Base-by-base conservation (phyloP, 2,329 filamentous ascomycete species). In the Xylariaceae sp. region DNA sequence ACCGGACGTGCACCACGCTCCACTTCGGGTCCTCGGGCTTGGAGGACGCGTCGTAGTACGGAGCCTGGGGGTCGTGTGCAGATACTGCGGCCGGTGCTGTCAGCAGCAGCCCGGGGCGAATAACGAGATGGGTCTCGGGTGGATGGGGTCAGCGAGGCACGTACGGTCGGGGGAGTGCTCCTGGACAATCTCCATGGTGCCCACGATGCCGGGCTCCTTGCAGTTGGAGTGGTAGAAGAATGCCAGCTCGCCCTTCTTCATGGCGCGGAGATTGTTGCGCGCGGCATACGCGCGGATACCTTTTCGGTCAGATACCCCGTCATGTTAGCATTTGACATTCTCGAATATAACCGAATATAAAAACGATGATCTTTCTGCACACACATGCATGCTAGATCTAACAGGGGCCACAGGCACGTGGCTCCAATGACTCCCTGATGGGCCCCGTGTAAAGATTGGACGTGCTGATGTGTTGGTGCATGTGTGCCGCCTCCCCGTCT, bases 181-280 rank as follows among this genome's bases (percentile, higher is more conserved):
- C 44, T 76, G 71, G 12, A 93, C 88, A 42, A 98, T 83, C 51
- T 92, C 83, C 83, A 94, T 89, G 13, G 81, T 75, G 2, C 89
- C 89, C 2, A 81, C 87, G 30, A 96, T 87, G 3, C 85, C 90
- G 0, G 89, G 88, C 16, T 81, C 75, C 56, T 93, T 94, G 61
- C 85, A 92, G 51, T 92, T 94, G 29, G 85, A 94, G 60, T 95
- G 90, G 56, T 96, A 96, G 64, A 98, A 96, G 64, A 98, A 96
- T 17, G 88, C 89, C 19, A 89, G 69, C 53, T 98, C 92, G 32
- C 89, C 89, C 36, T 80, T 78, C 49, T 85, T 88, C 92, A 98
- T 98, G 7, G 78, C 75, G 19, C 85, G 77, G 63, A 98, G 80
- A 55, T 95, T 87, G 52, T 95, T 96, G 17, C 86, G 77, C 5